Conservation (phyloP, 192 early-diverging fungal species). For the Backusella westeae region DNA sequence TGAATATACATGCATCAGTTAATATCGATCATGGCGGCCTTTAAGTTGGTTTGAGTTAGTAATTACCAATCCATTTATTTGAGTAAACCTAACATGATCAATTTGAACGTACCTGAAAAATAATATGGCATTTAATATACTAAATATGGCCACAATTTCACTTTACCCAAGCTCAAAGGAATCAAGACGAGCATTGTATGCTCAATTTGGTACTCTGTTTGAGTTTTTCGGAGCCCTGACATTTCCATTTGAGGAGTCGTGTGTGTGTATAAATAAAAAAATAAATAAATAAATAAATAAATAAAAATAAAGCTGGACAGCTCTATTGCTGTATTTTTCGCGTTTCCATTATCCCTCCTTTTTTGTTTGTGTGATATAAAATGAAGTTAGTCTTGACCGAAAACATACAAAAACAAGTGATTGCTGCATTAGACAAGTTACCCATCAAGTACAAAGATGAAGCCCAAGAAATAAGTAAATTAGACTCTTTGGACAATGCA, state of each 20-base stretch:
- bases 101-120: too few relatives aligned
- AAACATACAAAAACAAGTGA: background rate
- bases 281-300: too few relatives aligned
- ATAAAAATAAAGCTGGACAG: too few relatives aligned
- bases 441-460: constrained; percentile 2
- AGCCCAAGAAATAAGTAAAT: background rate
- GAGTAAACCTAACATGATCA: too few relatives aligned
- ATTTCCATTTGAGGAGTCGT: background rate
- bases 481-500: background rate
- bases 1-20: too few relatives aligned
- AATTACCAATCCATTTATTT: too few relatives aligned
- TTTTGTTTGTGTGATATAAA: background rate
- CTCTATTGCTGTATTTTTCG: background rate
- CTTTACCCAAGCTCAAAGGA: background rate
- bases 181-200: background rate
- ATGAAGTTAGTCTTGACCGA: constrained; percentile 11
- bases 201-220: too few relatives aligned
- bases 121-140: too few relatives aligned
- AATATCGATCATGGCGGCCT: too few relatives aligned
- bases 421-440: background rate
- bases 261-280: background rate
- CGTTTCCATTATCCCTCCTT: background rate
- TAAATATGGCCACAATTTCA: background rate
- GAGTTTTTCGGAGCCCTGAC: background rate
- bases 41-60: too few relatives aligned